These are phyloP conservation scores for Podaxis carcinomalis DNA, from an alignment of 768 basidiomycete genomes.

Conservation along the genomic window DNA sequence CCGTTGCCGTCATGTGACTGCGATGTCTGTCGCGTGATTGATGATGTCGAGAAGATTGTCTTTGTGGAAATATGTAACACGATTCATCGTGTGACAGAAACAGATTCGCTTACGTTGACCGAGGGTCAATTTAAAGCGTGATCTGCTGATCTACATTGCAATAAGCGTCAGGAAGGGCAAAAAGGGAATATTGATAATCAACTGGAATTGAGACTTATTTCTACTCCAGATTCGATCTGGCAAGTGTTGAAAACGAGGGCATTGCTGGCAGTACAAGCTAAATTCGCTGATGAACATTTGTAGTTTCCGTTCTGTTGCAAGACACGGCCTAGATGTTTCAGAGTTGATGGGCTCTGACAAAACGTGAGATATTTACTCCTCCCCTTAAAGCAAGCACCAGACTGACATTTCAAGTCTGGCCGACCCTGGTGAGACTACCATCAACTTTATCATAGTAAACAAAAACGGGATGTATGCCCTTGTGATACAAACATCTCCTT, in stretches of 20 bases:
- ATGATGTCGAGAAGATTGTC: background rate
- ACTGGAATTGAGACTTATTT: too few relatives aligned
- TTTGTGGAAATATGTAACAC: background rate
- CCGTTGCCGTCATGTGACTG: background rate
- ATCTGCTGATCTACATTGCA: background rate
- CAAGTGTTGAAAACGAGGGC: background rate
- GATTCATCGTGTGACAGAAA: background rate
- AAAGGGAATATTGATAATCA: too few relatives aligned
- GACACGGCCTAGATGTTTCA: background rate
- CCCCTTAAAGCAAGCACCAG: slow-evolving; percentile 1
- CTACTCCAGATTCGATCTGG: too few relatives aligned
- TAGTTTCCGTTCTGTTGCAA: background rate
- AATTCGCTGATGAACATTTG: background rate
- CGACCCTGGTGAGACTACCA: background rate
- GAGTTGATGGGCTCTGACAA: slow-evolving; percentile 2
- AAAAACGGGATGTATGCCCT: background rate
- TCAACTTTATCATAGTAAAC: background rate
- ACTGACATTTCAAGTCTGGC: background rate
- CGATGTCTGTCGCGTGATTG: background rate
- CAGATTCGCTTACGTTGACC: background rate
- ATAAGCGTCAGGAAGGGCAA: too few relatives aligned
- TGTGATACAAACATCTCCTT: background rate
- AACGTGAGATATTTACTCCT: slow-evolving; percentile 10
- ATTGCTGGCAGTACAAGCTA: background rate
- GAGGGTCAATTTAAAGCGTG: background rate